These are phyloP conservation scores for Exserohilum turcica DNA, from an alignment of 2,329 filamentous ascomycete genomes.

Conservation along the genomic window DNA sequence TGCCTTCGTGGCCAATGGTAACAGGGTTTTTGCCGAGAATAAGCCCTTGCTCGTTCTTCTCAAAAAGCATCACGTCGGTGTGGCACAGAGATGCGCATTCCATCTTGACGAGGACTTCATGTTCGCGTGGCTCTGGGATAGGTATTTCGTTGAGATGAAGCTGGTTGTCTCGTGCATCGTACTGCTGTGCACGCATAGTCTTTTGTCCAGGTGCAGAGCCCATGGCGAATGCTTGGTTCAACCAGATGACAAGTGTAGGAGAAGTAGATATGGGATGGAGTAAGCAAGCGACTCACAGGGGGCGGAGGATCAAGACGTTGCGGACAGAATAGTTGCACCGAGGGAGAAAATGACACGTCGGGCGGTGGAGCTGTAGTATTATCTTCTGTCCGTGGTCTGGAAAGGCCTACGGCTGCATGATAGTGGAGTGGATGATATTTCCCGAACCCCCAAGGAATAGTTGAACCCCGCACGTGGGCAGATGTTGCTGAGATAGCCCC, in stretches of 20 bases:
- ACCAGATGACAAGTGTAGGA: not conserved
- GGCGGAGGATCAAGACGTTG: not conserved
- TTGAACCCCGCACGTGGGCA: slow-evolving; percentile 2
- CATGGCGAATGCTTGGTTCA: slow-evolving; percentile 11
- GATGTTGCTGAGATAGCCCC: not conserved
- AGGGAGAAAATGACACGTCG: slow-evolving; percentile 4
- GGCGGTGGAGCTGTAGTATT: slow-evolving; percentile 6
- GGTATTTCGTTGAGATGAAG: slow-evolving; percentile 53
- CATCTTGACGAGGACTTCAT: slow-evolving; percentile 51
- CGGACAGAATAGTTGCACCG: not conserved
- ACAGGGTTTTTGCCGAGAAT: slow-evolving; percentile 39
- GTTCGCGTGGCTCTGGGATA: slow-evolving; percentile 50
- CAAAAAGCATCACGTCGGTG: slow-evolving; percentile 47
- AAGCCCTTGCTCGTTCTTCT: slow-evolving; percentile 43
- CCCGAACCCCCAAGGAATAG: slow-evolving; percentile 4
- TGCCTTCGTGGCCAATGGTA: slow-evolving; percentile 44
- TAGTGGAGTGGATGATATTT: slow-evolving; percentile 16
- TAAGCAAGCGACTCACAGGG: not conserved
- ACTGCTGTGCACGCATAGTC: slow-evolving; percentile 40
- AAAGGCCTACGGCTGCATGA: slow-evolving; percentile 16
- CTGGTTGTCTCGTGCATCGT: slow-evolving; percentile 43
- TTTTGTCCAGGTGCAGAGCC: slow-evolving; percentile 21
- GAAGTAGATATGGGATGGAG: not conserved
- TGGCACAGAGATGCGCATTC: slow-evolving; percentile 50
- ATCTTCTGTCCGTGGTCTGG: slow-evolving; percentile 6